Conservation (phyloP, 2,329 filamentous ascomycete species). For the Neopestalotiopsis sp. region DNA sequence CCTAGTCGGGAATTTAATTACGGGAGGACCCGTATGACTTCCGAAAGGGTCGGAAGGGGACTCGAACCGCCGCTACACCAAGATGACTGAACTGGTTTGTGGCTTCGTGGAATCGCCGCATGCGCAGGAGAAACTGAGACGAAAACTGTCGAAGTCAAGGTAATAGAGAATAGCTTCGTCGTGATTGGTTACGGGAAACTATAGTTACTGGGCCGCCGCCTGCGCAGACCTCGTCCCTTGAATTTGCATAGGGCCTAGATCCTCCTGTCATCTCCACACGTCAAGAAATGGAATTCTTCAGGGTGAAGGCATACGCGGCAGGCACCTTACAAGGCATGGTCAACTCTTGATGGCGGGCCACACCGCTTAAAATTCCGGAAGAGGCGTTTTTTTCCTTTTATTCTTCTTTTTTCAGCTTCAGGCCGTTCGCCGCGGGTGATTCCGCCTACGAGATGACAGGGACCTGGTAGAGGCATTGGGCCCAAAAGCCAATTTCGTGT, state of each 20-base stretch:
- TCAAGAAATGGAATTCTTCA: constrained; percentile 8
- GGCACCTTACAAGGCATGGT: not conserved
- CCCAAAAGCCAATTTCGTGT: not conserved
- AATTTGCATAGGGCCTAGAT: not conserved
- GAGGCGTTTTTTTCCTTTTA: not conserved
- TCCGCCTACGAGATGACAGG: constrained; percentile 5
- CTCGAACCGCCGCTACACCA: not conserved
- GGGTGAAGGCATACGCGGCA: constrained; percentile 12
- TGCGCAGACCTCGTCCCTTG: constrained; percentile 4
- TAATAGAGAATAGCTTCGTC: not conserved
- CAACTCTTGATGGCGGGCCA: not conserved
- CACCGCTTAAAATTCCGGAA: not conserved
- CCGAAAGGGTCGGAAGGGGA: no score
- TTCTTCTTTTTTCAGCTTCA: not conserved
- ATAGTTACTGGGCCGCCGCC: not conserved
- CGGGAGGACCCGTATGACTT: no score
- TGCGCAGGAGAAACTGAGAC: no score
- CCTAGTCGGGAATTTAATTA: no score
- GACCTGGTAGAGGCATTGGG: not conserved
- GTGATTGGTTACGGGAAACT: not conserved
- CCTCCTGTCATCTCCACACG: constrained; percentile 5
- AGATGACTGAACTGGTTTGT: not conserved
- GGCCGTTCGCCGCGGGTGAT: not conserved
- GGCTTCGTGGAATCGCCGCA: no score
- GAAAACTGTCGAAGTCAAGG: no score